phyloP scores from a whole-genome alignment of 345 rosid genomes.

The Ailanthus altissimus region DNA sequence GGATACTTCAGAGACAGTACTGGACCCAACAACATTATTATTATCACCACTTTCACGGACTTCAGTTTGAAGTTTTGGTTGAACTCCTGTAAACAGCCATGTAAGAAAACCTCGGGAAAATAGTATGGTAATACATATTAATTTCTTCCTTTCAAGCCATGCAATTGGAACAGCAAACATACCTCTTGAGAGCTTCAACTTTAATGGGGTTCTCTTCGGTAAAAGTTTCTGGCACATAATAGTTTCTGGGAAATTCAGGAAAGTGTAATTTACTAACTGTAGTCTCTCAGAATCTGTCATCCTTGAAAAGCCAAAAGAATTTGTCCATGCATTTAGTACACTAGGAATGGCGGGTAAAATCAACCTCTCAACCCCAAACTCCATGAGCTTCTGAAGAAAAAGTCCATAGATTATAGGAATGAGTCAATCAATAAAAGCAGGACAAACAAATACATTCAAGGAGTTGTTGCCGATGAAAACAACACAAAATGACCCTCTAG shows the following conservation, averaged over 20 bases:
- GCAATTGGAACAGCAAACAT: neutral
- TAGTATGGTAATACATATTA: neutral
- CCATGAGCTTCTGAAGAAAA: constrained; percentile 51
- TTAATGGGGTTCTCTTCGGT: constrained; percentile 25
- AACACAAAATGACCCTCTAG: neutral
- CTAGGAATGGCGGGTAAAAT: constrained; percentile 75
- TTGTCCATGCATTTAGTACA: constrained; percentile 64
- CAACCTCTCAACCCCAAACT: constrained; percentile 71
- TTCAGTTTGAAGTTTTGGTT: constrained; percentile 23
- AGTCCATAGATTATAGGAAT: neutral
- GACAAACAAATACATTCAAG: neutral
- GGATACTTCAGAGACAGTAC: constrained; percentile 37
- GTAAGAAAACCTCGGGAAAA: constrained; percentile 12
- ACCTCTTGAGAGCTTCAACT: constrained; percentile 10
- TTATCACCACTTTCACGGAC: constrained; percentile 25
- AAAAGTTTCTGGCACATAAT: constrained; percentile 65
- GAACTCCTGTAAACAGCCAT: constrained; percentile 36
- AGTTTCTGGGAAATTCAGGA: constrained; percentile 75
- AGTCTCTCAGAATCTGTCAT: constrained; percentile 55
- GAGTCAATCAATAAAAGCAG: neutral
- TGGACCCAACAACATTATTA: constrained; percentile 38
- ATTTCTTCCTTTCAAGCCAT: neutral
- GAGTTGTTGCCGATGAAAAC: neutral
- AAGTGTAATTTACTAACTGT: constrained; percentile 47
- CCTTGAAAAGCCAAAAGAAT: constrained; percentile 72